Conservation (phyloP, 768 basidiomycete species). For the Russula lepida region DNA sequence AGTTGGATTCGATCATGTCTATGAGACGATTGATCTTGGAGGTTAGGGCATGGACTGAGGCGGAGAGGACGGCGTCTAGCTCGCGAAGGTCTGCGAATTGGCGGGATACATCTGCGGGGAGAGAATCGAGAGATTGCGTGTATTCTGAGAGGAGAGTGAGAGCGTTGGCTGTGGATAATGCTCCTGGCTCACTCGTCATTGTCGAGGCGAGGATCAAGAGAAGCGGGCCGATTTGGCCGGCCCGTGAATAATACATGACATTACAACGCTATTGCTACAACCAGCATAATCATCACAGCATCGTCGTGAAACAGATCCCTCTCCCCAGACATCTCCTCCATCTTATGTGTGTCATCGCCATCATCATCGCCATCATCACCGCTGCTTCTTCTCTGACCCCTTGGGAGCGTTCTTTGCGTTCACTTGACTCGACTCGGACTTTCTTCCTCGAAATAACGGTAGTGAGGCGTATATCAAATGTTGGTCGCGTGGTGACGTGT, state of each 20-base stretch:
- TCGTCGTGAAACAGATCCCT: neutral
- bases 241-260: neutral
- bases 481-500: conserved; percentile 29
- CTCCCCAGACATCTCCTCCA: neutral
- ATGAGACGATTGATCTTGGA: conserved; percentile 70
- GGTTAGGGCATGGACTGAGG: conserved; percentile 76
- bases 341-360: neutral
- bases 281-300: no score
- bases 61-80: conserved; percentile 94
- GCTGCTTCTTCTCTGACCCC: conserved; percentile 16
- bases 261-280: no score
- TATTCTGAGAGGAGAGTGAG: conserved; percentile 73
- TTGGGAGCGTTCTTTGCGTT: neutral
- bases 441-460: neutral
- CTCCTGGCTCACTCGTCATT: conserved; percentile 25
- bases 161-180: conserved; percentile 43
- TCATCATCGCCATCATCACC: neutral
- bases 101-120: conserved; percentile 90
- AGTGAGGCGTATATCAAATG: conserved; percentile 29
- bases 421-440: conserved; percentile 1
- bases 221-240: neutral
- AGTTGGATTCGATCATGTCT: conserved; percentile 60
- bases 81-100: conserved; percentile 94
- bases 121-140: conserved; percentile 85
- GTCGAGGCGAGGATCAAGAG: neutral